Conservation (phyloP, 768 basidiomycete genomes). For the Cantharellus anzutake region DNA sequence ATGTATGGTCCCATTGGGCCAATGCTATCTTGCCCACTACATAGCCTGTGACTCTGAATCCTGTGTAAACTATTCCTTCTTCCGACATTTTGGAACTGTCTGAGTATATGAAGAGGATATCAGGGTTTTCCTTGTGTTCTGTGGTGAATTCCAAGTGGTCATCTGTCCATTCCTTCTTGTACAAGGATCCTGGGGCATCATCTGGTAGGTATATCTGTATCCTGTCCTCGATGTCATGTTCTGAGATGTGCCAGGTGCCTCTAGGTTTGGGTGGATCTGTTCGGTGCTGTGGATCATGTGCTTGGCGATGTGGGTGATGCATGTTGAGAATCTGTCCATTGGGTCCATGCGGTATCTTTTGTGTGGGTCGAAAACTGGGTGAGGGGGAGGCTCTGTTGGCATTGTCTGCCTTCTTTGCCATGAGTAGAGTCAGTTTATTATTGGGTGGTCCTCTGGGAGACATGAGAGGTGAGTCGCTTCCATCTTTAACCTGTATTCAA, state of each 20-base stretch:
- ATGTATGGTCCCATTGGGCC: no score
- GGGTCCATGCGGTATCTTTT: background rate
- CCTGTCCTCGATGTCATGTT: background rate
- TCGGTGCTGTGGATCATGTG: background rate
- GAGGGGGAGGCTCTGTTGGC: no score
- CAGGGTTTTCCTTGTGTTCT: background rate
- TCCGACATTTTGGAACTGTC: background rate
- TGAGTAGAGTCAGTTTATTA: background rate
- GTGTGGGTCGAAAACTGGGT: no score
- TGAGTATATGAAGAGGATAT: background rate
- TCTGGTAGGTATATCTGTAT: background rate
- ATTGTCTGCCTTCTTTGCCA: no score
- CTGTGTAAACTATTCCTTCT: background rate
- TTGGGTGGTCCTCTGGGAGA: no score
- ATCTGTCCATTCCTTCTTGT: background rate
- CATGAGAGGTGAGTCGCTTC: conserved; percentile 2
- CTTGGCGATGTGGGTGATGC: background rate
- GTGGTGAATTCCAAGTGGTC: background rate
- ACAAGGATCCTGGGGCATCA: background rate
- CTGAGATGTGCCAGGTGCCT: background rate
- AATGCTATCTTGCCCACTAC: no score
- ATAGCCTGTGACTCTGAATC: no score
- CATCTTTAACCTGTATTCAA: background rate
- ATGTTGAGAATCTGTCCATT: background rate
- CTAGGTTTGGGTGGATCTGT: background rate